Evolutionary conservation across 1,284 basidiomycete species (phyloP).

Genomic region (Ceratobasidium sp.): DNA sequence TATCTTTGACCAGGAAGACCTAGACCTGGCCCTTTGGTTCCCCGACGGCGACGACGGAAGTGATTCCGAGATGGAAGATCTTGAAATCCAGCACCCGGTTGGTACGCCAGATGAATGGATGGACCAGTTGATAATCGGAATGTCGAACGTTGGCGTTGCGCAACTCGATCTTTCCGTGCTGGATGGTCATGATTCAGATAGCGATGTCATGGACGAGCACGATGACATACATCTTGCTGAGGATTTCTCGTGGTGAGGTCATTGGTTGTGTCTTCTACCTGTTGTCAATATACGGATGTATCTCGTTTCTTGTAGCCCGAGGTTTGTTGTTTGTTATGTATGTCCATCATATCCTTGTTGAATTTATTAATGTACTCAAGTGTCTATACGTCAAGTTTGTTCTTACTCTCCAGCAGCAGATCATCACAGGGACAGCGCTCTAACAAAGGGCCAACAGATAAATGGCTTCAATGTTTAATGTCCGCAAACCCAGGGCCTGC

Average conservation of each 20-base stretch:
- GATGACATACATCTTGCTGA: slow-evolving; percentile 6
- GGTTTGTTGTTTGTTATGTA: not conserved
- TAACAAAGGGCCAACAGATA: too few relatives aligned
- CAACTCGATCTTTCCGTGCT: slow-evolving; percentile 36
- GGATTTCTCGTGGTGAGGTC: not conserved
- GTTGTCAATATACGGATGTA: not conserved
- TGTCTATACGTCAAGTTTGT: not conserved
- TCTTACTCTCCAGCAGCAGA: not conserved
- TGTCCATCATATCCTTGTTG: not conserved
- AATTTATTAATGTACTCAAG: not conserved
- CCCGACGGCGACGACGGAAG: slow-evolving; percentile 18
- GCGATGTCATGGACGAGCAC: not conserved
- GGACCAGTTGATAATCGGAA: slow-evolving; percentile 27
- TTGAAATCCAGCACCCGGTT: not conserved
- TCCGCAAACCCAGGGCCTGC: slow-evolving; percentile 31
- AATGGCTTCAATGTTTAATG: slow-evolving; percentile 27
- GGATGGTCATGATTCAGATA: slow-evolving; percentile 25
- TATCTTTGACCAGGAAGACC: slow-evolving; percentile 27
- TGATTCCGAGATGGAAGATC: not conserved
- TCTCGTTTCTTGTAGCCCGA: not conserved
- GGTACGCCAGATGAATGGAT: slow-evolving; percentile 36
- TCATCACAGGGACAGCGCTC: too few relatives aligned
- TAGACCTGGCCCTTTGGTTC: slow-evolving; percentile 29
- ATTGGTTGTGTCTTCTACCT: not conserved
- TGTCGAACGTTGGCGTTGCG: slow-evolving; percentile 19